Percentiles rank a stretch among this genome's conserved stretches.
These are phyloP conservation scores for Thecaphora frezii DNA, from an alignment of 1,284 basidiomycete species.

Conservation along the genomic window DNA sequence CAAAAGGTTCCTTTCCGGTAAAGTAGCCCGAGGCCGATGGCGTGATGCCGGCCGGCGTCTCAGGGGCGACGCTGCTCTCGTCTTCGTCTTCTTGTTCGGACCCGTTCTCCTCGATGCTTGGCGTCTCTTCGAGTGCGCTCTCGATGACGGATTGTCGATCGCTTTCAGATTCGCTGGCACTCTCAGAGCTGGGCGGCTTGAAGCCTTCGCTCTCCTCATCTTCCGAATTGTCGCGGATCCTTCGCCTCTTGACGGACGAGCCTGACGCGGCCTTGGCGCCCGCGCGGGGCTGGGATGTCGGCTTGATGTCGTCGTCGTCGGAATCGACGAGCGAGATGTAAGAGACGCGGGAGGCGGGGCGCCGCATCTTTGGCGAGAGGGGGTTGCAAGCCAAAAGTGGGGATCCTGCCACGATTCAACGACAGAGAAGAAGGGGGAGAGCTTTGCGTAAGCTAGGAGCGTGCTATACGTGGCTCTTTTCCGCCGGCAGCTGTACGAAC, in stretches of 20 bases:
- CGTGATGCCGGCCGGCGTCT: slow-evolving; percentile 20
- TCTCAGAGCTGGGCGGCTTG: background rate
- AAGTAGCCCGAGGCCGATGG: slow-evolving; percentile 9
- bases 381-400: too few species aligned
- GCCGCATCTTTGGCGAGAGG: too few species aligned
- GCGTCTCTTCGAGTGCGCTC: background rate
- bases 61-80: slow-evolving; percentile 1
- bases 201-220: background rate
- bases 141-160: too few species aligned
- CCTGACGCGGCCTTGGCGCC: background rate
- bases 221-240: background rate
- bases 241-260: background rate
- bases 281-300: too few species aligned
- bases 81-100: background rate
- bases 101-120: background rate
- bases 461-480: too few species aligned
- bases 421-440: too few species aligned
- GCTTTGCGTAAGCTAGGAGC: too few species aligned
- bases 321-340: background rate
- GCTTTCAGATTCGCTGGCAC: background rate
- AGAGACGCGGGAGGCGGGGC: background rate
- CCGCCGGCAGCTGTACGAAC: too few species aligned
- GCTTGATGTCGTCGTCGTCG: background rate
- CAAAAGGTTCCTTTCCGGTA: slow-evolving; percentile 21
- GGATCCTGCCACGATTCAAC: too few species aligned